A percentile compares a stretch with the other conserved stretches of the same genome.
Conservation (phyloP, 306 rosid genomes). For the Senna siamea region DNA sequence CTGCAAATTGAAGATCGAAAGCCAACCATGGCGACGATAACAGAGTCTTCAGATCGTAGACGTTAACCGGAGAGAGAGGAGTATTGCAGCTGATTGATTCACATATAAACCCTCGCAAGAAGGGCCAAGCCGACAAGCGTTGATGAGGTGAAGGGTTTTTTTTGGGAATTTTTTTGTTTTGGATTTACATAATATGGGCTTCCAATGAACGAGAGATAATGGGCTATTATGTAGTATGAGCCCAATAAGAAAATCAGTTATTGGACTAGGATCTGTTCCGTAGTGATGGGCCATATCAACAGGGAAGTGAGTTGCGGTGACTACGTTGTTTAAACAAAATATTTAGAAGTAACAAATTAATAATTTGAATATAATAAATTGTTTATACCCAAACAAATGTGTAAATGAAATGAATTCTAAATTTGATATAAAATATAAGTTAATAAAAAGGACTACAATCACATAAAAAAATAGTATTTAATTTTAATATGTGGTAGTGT, state of each 20-base stretch:
- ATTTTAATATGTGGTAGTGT: too few species aligned
- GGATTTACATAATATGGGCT: not conserved
- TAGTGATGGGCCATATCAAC: too few species aligned
- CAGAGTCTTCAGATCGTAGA: not conserved
- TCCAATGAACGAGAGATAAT: not conserved
- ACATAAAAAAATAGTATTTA: too few species aligned
- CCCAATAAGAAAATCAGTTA: not conserved
- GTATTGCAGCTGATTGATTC: not conserved
- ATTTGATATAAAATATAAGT: too few species aligned
- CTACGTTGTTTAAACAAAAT: too few species aligned
- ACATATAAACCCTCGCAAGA: constrained; percentile 23
- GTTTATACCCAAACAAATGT: too few species aligned
- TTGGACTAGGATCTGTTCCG: not conserved
- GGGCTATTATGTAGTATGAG: not conserved
- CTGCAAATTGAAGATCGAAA: not conserved
- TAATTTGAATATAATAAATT: too few species aligned
- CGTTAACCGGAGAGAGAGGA: not conserved
- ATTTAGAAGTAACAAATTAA: too few species aligned
- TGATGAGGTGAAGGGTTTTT: not conserved
- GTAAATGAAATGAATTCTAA: too few species aligned
- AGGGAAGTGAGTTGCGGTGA: too few species aligned
- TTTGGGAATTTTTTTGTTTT: not conserved
- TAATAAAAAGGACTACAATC: too few species aligned
- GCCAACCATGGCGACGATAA: constrained; percentile 39
- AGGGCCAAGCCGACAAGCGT: not conserved